A percentile compares a stretch with the other conserved stretches of the same genome.
Conservation (phyloP, 352 stramenopile species). For the Phytophthora melonis region DNA sequence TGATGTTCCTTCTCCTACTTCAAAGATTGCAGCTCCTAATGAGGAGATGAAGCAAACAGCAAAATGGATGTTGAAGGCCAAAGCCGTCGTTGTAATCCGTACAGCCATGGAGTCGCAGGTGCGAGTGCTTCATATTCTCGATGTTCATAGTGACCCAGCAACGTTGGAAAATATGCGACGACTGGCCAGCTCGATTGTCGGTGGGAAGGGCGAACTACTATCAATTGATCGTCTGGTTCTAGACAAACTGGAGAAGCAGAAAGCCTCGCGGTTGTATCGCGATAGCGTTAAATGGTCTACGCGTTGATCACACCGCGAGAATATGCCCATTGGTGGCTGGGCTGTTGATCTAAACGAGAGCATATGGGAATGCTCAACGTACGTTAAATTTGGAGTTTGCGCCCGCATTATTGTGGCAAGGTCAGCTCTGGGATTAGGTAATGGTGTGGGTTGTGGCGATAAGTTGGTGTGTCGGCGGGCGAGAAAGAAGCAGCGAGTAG, state of each 20-base stretch:
- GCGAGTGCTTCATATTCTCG: constrained; percentile 20
- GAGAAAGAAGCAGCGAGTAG: constrained; percentile 3
- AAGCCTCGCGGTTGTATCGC: constrained; percentile 4
- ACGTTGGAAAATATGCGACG: neutral
- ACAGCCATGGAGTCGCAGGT: neutral
- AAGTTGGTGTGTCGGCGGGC: constrained; percentile 10
- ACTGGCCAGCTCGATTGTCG: neutral
- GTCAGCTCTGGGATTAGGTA: constrained; percentile 1
- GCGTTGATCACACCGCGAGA: neutral
- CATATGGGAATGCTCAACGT: constrained; percentile 4
- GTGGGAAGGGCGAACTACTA: neutral
- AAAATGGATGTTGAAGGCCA: constrained; percentile 21
- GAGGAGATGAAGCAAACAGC: constrained; percentile 16
- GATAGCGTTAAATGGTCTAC: constrained; percentile 22
- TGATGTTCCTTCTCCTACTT: neutral
- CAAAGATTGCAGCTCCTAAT: constrained; percentile 7
- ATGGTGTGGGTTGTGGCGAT: neutral
- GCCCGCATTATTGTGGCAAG: constrained; percentile 10
- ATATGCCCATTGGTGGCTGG: neutral
- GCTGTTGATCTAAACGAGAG: neutral
- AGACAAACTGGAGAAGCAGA: constrained; percentile 1
- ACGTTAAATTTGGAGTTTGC: constrained; percentile 19
- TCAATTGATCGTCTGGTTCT: neutral
- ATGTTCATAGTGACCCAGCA: constrained; percentile 2
- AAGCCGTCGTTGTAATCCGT: constrained; percentile 3